Base-by-base conservation (phyloP, 1,284 basidiomycete genomes). In the Pholiota adiposa region DNA sequence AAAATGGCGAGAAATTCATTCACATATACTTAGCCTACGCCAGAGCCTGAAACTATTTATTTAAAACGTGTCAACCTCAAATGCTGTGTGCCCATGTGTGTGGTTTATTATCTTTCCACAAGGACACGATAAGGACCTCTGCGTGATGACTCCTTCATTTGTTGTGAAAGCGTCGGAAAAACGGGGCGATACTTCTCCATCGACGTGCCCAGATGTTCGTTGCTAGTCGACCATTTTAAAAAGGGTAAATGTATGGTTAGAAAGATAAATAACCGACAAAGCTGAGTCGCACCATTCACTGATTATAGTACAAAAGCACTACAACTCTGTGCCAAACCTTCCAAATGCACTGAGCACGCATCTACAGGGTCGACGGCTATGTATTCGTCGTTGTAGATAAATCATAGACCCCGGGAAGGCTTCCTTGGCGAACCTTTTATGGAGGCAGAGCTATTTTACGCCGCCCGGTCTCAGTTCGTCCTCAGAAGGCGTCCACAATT, bases 361-460 rank as follows among this genome's bases (percentile, higher is more conserved):
- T 40, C 49, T 33, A 56, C 59, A 64, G 63, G 59, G 63, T 54
- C 46, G 59, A 50, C 59, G 59, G 59, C 29, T 59, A 53, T 55
- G 38, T 52, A 48, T 21, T n/a, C 18, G 31, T 12, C 27, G 23
- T 9, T 25, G 19, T 41, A 53, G 36, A 41, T 29, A 16, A 25
- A 41, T 41, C 51, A 40, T 12, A 27, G 18, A 5, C 44, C 18
- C 29, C 29, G 29, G 27, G 48, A 48, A 25, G 29, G 5, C 31
- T 44, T 25, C 12, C 62, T 59, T 56, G 51, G 48, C 54, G 29
- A 34, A 33, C 49, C 56, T 43, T 29, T 2, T 48, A 27, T 29
- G 27, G 48, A 50, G 48, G 48, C 27, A 21, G 33, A 7, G 29
- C 48, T 50, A 21, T 2, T 29, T n/a, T 48, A n/a, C 11, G 11